Evolutionary conservation across 768 basidiomycete genomes (phyloP).

Genomic region (Lyophyllum semitale): DNA sequence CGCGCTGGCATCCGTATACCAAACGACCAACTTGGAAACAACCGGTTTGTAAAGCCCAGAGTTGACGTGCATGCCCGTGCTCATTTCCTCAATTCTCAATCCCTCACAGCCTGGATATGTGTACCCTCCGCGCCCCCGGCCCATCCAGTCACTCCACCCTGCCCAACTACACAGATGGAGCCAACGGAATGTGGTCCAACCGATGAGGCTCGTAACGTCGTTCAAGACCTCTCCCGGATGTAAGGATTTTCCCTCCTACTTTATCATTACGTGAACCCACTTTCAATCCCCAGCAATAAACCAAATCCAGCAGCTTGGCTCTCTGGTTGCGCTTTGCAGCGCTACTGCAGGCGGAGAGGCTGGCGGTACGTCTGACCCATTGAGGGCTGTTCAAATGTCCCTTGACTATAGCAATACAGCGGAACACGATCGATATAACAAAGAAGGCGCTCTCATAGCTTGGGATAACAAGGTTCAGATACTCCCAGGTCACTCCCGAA

Average conservation of each 20-base stretch:
- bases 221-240: conserved; percentile 50
- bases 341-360: conserved; percentile 44
- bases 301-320: conserved; percentile 47
- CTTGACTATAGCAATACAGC: conserved; percentile 17
- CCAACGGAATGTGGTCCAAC: conserved; percentile 4
- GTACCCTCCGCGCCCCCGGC: neutral
- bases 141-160: neutral
- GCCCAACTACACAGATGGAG: conserved; percentile 7
- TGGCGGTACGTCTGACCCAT: conserved; percentile 21
- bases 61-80: neutral
- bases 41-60: neutral
- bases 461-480: conserved; percentile 29
- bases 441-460: conserved; percentile 46
- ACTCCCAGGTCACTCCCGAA: conserved; percentile 22
- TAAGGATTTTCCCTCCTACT: conserved; percentile 21
- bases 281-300: conserved; percentile 46
- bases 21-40: conserved; percentile 14
- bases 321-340: conserved; percentile 45
- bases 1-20: neutral
- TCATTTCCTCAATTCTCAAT: neutral
- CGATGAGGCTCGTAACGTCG: conserved; percentile 23
- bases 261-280: neutral
- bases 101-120: neutral
- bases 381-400: neutral
- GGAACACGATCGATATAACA: conserved; percentile 46